phyloP scores from a whole-genome alignment of 2,329 filamentous ascomycete species.

The Talaromyces funiculosus region DNA sequence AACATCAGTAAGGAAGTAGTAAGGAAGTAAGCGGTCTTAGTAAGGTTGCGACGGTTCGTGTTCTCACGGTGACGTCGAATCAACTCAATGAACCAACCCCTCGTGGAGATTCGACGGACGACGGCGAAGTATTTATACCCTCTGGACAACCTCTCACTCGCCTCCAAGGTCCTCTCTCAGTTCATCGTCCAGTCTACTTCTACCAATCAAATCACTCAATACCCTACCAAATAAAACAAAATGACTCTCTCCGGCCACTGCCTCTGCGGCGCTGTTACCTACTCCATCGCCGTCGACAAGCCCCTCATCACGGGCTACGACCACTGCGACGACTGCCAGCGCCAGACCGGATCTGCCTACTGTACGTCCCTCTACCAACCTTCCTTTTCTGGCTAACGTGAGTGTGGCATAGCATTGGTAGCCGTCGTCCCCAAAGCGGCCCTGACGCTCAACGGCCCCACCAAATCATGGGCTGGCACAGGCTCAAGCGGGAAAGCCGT shows the following conservation, averaged over 20 bases:
- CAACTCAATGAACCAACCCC: too few relatives aligned
- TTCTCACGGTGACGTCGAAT: neutral
- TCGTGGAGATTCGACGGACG: too few relatives aligned
- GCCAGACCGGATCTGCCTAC: slow-evolving; percentile 64
- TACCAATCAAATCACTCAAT: neutral
- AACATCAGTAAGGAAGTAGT: too few relatives aligned
- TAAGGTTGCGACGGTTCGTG: too few relatives aligned
- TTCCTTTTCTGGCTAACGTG: neutral
- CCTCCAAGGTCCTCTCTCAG: neutral
- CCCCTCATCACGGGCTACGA: slow-evolving; percentile 54
- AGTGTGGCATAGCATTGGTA: slow-evolving; percentile 50
- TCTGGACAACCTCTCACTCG: neutral
- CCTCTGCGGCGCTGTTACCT: slow-evolving; percentile 66
- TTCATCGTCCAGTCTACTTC: neutral
- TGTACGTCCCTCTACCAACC: slow-evolving; percentile 27
- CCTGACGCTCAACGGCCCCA: slow-evolving; percentile 57
- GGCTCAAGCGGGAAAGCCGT: slow-evolving; percentile 59
- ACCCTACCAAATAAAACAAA: slow-evolving; percentile 23
- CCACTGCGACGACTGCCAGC: slow-evolving; percentile 69
- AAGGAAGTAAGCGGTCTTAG: neutral
- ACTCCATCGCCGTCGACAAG: slow-evolving; percentile 49
- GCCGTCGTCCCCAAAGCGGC: slow-evolving; percentile 62
- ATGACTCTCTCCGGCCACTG: slow-evolving; percentile 67
- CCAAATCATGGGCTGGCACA: slow-evolving; percentile 58
- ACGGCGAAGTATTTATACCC: slow-evolving; percentile 11